These are phyloP conservation scores for Triticum urartu DNA, from an alignment of 176 grass and related monocot species.

Conservation along the genomic window DNA sequence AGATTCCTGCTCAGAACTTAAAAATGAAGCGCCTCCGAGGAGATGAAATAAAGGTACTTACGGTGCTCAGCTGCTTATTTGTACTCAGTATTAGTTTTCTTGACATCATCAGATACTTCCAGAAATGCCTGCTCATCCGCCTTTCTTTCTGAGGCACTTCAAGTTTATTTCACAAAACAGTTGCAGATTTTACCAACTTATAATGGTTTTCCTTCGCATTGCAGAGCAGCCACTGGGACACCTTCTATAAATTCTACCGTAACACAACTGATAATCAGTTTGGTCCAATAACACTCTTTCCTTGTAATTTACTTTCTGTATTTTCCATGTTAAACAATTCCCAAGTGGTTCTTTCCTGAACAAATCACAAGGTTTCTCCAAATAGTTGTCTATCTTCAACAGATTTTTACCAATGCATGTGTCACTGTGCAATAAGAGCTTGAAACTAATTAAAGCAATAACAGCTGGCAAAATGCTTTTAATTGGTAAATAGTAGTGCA, in stretches of 20 bases:
- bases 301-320: constrained; percentile 13
- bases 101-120: constrained; percentile 22
- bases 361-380: not conserved
- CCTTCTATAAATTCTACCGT: constrained; percentile 86
- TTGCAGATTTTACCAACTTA: constrained; percentile 34
- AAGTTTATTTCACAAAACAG: constrained; percentile 10
- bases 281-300: constrained; percentile 40
- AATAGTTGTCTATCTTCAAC: constrained; percentile 7
- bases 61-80: not conserved
- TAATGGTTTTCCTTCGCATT: constrained; percentile 41
- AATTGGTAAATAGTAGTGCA: not conserved
- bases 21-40: constrained; percentile 89
- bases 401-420: not conserved
- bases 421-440: constrained; percentile 9
- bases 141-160: not conserved
- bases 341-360: not conserved
- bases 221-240: constrained; percentile 84
- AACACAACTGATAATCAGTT: constrained; percentile 99
- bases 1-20: constrained; percentile 86
- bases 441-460: constrained; percentile 19
- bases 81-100: constrained; percentile 1
- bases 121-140: not conserved
- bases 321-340: constrained; percentile 7
- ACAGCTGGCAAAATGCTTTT: not conserved
- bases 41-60: constrained; percentile 79